A percentile compares a stretch with the other conserved stretches of the same genome.
phyloP scores from a whole-genome alignment of 2,329 filamentous ascomycete genomes.

The Aureobasidium uvarum region DNA sequence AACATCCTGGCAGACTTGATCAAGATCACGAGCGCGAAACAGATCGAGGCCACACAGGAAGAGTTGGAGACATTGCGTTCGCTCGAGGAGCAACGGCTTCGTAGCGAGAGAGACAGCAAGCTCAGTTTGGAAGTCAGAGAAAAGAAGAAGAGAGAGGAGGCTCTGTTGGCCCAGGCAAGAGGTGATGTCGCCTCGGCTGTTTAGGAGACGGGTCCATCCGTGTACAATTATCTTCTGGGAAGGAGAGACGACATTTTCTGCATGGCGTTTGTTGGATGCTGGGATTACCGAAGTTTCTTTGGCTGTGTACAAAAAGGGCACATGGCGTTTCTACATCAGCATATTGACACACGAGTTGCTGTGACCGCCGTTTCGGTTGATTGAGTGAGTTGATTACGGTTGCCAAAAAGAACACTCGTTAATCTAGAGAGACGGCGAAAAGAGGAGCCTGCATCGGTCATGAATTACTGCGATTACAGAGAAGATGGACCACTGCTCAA shows the following conservation, averaged over 20 bases:
- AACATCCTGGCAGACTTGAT: slow-evolving; percentile 65
- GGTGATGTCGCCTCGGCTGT: slow-evolving; percentile 42
- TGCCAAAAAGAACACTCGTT: no score
- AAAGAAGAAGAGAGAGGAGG: slow-evolving; percentile 62
- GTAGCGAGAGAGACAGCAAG: slow-evolving; percentile 56
- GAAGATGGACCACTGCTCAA: background rate
- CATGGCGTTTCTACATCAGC: background rate
- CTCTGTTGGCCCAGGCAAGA: slow-evolving; percentile 56
- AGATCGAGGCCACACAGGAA: slow-evolving; percentile 57
- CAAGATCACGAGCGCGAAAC: slow-evolving; percentile 59
- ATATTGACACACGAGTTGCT: no score
- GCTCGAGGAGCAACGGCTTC: slow-evolving; percentile 55
- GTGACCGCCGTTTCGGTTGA: no score
- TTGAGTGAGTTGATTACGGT: no score
- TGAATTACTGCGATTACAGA: background rate
- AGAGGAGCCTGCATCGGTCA: background rate
- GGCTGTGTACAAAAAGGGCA: slow-evolving; percentile 10
- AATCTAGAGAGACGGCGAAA: background rate
- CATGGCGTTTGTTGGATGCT: slow-evolving; percentile 17
- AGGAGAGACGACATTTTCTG: slow-evolving; percentile 7
- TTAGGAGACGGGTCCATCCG: background rate
- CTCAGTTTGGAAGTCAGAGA: slow-evolving; percentile 54
- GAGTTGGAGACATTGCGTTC: slow-evolving; percentile 60
- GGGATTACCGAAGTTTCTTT: background rate
- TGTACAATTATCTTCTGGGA: slow-evolving; percentile 7